Evolutionary conservation across 371 early-diverging fungal genomes (phyloP).

Genomic region (Parasitella parasitica): DNA sequence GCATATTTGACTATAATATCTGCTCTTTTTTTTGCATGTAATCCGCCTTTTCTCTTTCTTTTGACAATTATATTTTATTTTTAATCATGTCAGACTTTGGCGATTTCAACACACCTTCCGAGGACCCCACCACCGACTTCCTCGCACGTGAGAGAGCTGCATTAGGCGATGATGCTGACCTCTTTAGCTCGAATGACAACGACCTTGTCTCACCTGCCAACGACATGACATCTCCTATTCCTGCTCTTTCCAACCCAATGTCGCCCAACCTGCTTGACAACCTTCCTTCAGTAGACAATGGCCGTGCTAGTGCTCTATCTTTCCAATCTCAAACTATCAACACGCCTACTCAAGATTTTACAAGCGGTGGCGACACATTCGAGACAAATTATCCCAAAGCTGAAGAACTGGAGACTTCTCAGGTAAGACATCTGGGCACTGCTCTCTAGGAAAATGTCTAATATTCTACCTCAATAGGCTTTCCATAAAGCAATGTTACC

Average conservation of each 20-base stretch:
- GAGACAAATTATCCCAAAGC: conserved; percentile 46
- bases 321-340: conserved; percentile 3
- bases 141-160: conserved; percentile 89
- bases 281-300: neutral
- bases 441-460: neutral
- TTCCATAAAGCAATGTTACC: conserved; percentile 49
- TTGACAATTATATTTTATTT: neutral
- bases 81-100: conserved; percentile 56
- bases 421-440: conserved; percentile 24
- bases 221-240: conserved; percentile 28
- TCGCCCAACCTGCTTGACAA: conserved; percentile 9
- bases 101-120: conserved; percentile 50
- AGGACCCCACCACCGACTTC: conserved; percentile 89
- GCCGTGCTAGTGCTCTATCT: conserved; percentile 1
- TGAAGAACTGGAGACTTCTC: conserved; percentile 51
- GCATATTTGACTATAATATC: neutral
- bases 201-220: conserved; percentile 17
- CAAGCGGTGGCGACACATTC: conserved; percentile 23
- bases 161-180: conserved; percentile 78
- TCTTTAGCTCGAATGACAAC: conserved; percentile 39
- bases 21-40: neutral
- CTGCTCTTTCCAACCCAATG: conserved; percentile 8
- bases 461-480: conserved; percentile 24
- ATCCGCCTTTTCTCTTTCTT: neutral
- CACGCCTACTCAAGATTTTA: neutral